Evolutionary conservation across 768 basidiomycete genomes (phyloP).

Genomic region (Dioszegia aurantiaca): DNA sequence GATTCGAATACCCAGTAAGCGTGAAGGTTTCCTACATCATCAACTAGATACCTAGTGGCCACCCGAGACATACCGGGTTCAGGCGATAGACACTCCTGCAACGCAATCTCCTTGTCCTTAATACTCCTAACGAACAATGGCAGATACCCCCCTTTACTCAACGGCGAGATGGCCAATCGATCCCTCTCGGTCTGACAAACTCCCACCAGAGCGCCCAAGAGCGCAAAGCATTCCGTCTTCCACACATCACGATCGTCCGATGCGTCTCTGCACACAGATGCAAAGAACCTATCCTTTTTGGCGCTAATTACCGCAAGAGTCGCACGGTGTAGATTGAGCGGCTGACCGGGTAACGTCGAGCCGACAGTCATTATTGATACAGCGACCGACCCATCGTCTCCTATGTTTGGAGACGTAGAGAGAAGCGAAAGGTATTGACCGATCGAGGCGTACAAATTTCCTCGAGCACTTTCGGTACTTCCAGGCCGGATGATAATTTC

Average conservation of each 20-base stretch:
- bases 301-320: slow-evolving; percentile 67
- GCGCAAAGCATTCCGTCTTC: slow-evolving; percentile 91
- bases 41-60: too few species aligned
- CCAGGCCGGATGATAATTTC: slow-evolving; percentile 73
- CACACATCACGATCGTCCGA: slow-evolving; percentile 94
- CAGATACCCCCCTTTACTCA: slow-evolving; percentile 60
- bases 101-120: slow-evolving; percentile 72
- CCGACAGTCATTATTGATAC: slow-evolving; percentile 27
- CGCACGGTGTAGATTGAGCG: slow-evolving; percentile 56
- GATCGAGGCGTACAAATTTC: slow-evolving; percentile 88
- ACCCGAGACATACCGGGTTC: slow-evolving; percentile 87
- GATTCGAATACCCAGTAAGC: slow-evolving; percentile 91
- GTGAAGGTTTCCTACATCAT: slow-evolving; percentile 91
- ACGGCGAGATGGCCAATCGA: slow-evolving; percentile 50
- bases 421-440: slow-evolving; percentile 87
- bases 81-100: slow-evolving; percentile 75
- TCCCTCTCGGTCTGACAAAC: slow-evolving; percentile 70
- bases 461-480: slow-evolving; percentile 78
- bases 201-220: slow-evolving; percentile 75
- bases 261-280: slow-evolving; percentile 78
- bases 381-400: slow-evolving; percentile 33
- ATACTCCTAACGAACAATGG: slow-evolving; percentile 76
- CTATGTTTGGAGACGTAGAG: slow-evolving; percentile 14
- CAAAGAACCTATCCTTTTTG: slow-evolving; percentile 68
- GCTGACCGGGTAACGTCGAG: background rate